A percentile compares a stretch with the other conserved stretches of the same genome.
Conservation (phyloP, 225 moss, liverwort and hornwort species). For the Antitrichia curtipendula region DNA sequence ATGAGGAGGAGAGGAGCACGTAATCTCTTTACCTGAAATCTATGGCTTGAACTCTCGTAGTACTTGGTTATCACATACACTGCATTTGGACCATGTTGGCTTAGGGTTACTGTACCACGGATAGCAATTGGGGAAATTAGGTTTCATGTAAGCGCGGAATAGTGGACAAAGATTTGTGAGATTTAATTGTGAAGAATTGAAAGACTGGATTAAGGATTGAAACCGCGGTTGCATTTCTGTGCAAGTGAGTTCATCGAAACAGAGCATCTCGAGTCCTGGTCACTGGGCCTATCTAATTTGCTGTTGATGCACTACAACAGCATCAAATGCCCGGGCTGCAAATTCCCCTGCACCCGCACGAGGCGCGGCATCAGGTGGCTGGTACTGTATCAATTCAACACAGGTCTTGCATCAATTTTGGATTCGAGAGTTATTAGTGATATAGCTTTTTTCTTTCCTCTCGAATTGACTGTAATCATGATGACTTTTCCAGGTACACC, state of each 20-base stretch:
- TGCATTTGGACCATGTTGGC: background rate
- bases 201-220: background rate
- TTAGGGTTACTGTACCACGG: background rate
- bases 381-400: background rate
- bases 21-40: background rate
- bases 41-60: background rate
- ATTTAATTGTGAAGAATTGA: background rate
- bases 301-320: background rate
- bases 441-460: background rate
- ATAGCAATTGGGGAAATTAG: background rate
- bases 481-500: constrained; percentile 4
- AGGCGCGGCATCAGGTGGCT: background rate
- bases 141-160: background rate
- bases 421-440: background rate
- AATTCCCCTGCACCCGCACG: background rate
- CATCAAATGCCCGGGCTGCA: background rate
- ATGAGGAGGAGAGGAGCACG: constrained; percentile 28
- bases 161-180: background rate
- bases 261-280: background rate
- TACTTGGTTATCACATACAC: background rate
- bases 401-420: background rate
- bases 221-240: background rate
- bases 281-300: background rate
- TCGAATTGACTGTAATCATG: background rate
- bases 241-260: background rate